Conservation (phyloP, 768 basidiomycete genomes). For the Russula lepida region DNA sequence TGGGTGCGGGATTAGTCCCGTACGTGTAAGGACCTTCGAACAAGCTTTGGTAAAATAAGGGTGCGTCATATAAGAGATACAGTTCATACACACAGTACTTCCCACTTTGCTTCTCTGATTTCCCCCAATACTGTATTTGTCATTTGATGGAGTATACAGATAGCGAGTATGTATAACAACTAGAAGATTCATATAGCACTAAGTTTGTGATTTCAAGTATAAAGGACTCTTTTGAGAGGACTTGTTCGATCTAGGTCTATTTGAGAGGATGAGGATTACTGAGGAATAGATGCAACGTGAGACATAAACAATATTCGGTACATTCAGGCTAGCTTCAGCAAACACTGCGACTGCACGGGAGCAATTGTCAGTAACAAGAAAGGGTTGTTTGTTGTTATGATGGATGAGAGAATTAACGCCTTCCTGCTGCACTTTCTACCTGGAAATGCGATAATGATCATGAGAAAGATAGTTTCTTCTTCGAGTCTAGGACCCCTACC, state of each 20-base stretch:
- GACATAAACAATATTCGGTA: slow-evolving; percentile 1
- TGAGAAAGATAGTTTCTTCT: not conserved
- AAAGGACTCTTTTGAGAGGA: not conserved
- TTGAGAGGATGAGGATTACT: not conserved
- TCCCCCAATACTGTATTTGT: not conserved
- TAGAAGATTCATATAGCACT: not conserved
- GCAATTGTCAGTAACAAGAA: not conserved
- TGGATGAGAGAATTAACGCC: too few relatives aligned
- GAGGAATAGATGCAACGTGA: not conserved
- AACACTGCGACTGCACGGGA: not conserved
- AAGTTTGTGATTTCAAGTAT: not conserved
- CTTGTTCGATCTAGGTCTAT: not conserved
- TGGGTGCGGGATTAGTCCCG: not conserved
- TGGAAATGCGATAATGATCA: not conserved
- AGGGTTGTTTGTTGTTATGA: not conserved
- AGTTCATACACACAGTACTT: not conserved
- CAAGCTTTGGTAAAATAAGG: not conserved
- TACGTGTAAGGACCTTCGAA: not conserved
- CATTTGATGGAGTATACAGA: not conserved
- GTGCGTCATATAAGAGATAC: not conserved
- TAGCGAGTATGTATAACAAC: not conserved
- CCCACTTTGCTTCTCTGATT: too few relatives aligned
- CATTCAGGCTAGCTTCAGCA: not conserved
- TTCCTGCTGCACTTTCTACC: not conserved
- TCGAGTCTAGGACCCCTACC: not conserved